A percentile compares a stretch with the other conserved stretches of the same genome.
Conservation (phyloP, 2,329 filamentous ascomycete genomes). For the Trichophyton benhamiae region DNA sequence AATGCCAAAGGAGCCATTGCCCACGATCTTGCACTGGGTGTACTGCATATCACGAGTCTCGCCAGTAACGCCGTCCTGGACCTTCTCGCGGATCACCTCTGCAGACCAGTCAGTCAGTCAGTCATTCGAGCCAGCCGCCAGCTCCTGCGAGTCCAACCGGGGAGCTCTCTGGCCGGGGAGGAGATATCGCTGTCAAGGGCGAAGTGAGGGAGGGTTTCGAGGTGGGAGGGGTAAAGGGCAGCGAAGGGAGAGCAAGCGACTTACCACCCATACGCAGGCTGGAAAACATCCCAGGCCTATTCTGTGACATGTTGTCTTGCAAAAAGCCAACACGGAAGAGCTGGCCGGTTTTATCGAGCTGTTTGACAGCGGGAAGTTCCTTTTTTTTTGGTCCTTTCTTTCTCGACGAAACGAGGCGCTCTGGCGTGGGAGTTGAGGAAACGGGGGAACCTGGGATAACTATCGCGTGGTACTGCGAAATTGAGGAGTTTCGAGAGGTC, state of each 20-base stretch:
- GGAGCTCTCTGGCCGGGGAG: neutral
- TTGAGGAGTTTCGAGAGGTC: neutral
- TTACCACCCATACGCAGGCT: slow-evolving; percentile 95
- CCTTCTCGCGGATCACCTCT: slow-evolving; percentile 98
- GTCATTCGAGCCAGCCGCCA: no score
- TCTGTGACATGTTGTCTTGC: slow-evolving; percentile 61
- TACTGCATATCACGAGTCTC: slow-evolving; percentile 96
- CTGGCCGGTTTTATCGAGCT: neutral
- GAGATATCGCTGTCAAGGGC: no score
- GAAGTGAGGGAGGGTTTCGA: neutral
- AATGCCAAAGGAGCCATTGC: slow-evolving; percentile 96
- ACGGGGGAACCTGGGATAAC: no score
- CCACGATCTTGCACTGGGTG: slow-evolving; percentile 98
- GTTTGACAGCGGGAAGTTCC: neutral
- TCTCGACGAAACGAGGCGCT: neutral
- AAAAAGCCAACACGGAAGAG: neutral
- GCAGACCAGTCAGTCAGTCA: slow-evolving; percentile 14
- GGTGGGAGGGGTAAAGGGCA: neutral
- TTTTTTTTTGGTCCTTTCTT: neutral
- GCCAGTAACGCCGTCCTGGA: slow-evolving; percentile 93
- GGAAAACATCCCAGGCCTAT: slow-evolving; percentile 77
- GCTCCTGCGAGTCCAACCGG: no score
- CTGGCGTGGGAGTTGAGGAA: neutral
- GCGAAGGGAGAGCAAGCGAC: slow-evolving; percentile 26
- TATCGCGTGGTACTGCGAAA: slow-evolving; percentile 14